Evolutionary conservation across 805 yeast genomes (phyloP), one percentile per base, ranked within the genome.

Genomic region (Wickerhamomyces bisporus): DNA sequence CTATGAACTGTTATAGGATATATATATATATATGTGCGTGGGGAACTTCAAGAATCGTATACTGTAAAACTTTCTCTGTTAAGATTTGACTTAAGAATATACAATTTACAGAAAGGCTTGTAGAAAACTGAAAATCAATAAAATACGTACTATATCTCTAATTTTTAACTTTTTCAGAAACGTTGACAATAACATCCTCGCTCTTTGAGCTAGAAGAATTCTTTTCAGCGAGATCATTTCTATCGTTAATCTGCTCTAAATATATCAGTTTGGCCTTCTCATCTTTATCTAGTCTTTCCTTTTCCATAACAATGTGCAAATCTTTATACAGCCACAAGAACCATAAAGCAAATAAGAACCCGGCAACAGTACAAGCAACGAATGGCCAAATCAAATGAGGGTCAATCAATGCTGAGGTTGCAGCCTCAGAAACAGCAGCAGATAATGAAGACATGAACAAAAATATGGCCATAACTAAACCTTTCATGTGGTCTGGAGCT

Each of bases 361-460:
- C 73, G 6, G 83, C 70, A 33, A 70, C 59, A 14, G 79, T 79
- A 44, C 81, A 68, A 35, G 83, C 85, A 35, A 74, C 66, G 60
- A 76, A 84, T 53, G 76, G 71, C 85, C 86, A 79, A 32, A 75
- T 73, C 52, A 77, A 69, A 64, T 82, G 75, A 32, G 91, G 91
- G 61, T 84, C 77, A 40, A 62, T 70, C 10, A 86, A 68, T 9
- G 81, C 76, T 19, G 86, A 72, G 14, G 85, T 75, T 36, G 81
- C 64, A 12, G 87, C 86, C 58, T 79, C 78, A 52, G 89, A 87
- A 34, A 83, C 53, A 17, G 88, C 87, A 20, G 91, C 73, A 41
- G 93, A 88, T 36, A 81, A 51, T n/a, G 94, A 93, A 48, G 70
- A 79, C 29, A 84, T 81, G 40, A 84, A 63, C 53, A 85, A 68